phyloP scores from a whole-genome alignment of 164 flowering plant species.

The Piper longum region DNA sequence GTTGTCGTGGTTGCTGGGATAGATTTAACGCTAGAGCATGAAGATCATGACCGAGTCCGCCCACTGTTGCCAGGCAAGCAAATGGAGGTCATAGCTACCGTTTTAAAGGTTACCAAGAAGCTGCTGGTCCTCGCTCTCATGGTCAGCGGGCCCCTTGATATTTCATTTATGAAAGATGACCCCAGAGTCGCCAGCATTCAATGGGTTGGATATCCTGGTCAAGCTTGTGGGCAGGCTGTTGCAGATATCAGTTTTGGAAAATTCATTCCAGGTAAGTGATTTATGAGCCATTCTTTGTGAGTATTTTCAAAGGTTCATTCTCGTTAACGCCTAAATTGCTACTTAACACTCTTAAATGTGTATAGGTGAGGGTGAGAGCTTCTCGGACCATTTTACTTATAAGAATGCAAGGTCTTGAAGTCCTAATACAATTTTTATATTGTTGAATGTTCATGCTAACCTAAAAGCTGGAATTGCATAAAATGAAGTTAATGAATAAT shows the following conservation, averaged over 20 bases:
- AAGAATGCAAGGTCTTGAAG: not conserved
- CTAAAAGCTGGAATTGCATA: not conserved
- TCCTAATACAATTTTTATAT: not conserved
- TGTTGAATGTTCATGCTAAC: not conserved
- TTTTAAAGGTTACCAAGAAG: conserved; percentile 44
- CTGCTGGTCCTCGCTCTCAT: conserved; percentile 66
- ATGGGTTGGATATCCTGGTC: conserved; percentile 97
- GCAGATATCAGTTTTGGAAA: conserved; percentile 75
- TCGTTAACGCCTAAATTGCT: not conserved
- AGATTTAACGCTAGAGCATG: conserved; percentile 75
- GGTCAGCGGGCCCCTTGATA: conserved; percentile 88
- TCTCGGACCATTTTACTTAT: too few species aligned
- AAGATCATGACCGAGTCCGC: conserved; percentile 71
- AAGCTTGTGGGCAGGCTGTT: conserved; percentile 73
- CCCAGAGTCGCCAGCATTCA: conserved; percentile 59
- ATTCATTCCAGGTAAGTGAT: conserved; percentile 64
- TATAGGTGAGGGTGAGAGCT: too few species aligned
- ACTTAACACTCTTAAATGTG: too few species aligned
- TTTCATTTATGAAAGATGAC: conserved; percentile 55
- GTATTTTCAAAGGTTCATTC: not conserved
- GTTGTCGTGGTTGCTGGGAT: conserved; percentile 63
- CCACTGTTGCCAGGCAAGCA: conserved; percentile 85
- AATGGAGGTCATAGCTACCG: conserved; percentile 45
- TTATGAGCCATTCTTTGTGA: not conserved
- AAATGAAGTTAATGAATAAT: too few species aligned